Conservation (phyloP, 2,329 filamentous ascomycete species). For the Penicillium griseofulvum region DNA sequence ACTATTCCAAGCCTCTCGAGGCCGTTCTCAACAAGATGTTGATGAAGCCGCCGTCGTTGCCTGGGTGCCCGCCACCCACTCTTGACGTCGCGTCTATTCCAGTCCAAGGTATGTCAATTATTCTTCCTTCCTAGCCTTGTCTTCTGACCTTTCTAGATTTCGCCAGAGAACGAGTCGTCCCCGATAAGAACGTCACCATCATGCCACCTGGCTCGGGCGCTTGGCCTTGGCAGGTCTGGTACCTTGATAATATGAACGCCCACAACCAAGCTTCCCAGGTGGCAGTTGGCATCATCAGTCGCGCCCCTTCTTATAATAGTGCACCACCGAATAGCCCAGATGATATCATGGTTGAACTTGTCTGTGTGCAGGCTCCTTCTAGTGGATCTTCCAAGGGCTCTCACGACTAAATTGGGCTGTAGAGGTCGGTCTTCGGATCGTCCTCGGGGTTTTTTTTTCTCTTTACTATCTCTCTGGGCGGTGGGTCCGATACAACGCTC, state of each 20-base stretch:
- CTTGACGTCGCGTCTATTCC: conserved; percentile 36
- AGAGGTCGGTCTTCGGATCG: conserved; percentile 1
- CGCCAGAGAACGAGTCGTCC: conserved; percentile 30
- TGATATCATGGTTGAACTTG: conserved; percentile 37
- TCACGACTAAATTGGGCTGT: conserved; percentile 12
- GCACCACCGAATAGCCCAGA: conserved; percentile 23
- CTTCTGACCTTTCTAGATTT: conserved; percentile 29
- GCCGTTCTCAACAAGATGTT: conserved; percentile 31
- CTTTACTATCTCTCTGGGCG: not conserved
- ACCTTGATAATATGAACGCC: conserved; percentile 34
- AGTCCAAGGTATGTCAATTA: conserved; percentile 30
- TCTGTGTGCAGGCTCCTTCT: conserved; percentile 37
- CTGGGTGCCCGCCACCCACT: conserved; percentile 30
- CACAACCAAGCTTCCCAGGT: conserved; percentile 36
- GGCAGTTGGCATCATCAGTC: conserved; percentile 38
- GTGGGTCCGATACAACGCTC: not conserved
- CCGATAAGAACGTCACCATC: conserved; percentile 25
- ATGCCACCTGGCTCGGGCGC: conserved; percentile 29
- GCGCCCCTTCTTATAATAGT: conserved; percentile 30
- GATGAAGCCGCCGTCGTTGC: conserved; percentile 19
- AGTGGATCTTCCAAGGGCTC: conserved; percentile 19
- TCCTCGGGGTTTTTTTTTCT: not conserved
- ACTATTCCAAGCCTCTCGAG: conserved; percentile 32
- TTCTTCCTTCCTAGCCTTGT: not conserved
- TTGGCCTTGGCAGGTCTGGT: conserved; percentile 39